Evolutionary conservation across 331 rosid genomes (phyloP).

Genomic region (Stylosanthes scabra): DNA sequence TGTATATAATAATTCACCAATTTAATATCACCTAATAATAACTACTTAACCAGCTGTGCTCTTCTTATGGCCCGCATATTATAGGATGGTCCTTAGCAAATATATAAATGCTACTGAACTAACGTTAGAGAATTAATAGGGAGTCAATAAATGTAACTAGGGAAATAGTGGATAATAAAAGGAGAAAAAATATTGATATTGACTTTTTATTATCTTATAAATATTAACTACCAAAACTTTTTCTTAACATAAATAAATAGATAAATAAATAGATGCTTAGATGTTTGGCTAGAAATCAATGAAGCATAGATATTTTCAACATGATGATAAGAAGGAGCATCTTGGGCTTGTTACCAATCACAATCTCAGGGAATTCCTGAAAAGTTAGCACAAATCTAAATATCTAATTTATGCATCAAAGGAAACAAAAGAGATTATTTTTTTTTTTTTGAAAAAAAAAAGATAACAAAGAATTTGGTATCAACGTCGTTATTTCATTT

Average conservation of each 20-base stretch:
- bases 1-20: too few relatives aligned
- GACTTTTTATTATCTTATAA: too few relatives aligned
- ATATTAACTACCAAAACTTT: too few relatives aligned
- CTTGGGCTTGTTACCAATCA: slow-evolving; percentile 19
- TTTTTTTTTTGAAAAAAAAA: background rate
- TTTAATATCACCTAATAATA: slow-evolving; percentile 35
- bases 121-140: too few relatives aligned
- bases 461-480: background rate
- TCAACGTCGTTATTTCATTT: background rate
- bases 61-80: slow-evolving; percentile 47
- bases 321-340: slow-evolving; percentile 21
- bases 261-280: slow-evolving; percentile 18
- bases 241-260: too few relatives aligned
- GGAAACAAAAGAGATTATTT: background rate
- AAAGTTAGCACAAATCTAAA: slow-evolving; percentile 3
- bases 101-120: too few relatives aligned
- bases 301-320: slow-evolving; percentile 42
- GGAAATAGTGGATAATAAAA: too few relatives aligned
- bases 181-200: too few relatives aligned
- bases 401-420: background rate
- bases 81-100: slow-evolving; percentile 25
- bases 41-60: slow-evolving; percentile 27
- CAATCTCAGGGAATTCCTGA: slow-evolving; percentile 17
- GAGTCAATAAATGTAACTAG: too few relatives aligned
- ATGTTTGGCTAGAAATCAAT: slow-evolving; percentile 49